These are phyloP conservation scores for Solanum chiquidenum DNA, from an alignment of 257 asterid genomes.

Conservation along the genomic window DNA sequence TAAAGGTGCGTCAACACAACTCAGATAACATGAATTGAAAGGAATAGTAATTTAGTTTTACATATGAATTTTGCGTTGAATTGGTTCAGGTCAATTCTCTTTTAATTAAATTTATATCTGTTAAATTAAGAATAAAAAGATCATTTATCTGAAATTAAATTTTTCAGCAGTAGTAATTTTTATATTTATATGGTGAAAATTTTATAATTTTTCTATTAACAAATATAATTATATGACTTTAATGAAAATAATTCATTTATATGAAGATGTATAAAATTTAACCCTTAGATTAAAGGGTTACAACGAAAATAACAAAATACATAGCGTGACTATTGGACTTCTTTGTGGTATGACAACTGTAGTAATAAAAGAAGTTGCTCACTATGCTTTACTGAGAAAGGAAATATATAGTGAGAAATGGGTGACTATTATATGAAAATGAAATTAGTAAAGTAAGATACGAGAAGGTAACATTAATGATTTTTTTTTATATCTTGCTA, in stretches of 20 bases:
- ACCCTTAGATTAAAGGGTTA: too few species aligned
- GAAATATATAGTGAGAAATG: too few species aligned
- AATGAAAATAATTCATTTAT: neutral
- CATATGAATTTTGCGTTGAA: too few species aligned
- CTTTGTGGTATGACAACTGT: too few species aligned
- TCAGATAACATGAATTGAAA: neutral
- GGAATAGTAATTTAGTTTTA: neutral
- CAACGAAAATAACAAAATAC: too few species aligned
- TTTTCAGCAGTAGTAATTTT: neutral
- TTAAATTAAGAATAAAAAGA: neutral
- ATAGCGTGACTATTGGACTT: too few species aligned
- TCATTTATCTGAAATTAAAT: neutral
- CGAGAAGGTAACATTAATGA: too few species aligned
- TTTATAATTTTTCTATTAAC: neutral
- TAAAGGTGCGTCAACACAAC: neutral
- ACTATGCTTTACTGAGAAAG: too few species aligned
- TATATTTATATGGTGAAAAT: neutral
- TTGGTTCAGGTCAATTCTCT: neutral
- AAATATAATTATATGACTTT: neutral
- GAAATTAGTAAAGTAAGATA: too few species aligned
- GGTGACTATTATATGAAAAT: too few species aligned
- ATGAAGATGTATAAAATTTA: neutral
- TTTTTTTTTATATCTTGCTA: neutral
- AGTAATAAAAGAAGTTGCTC: too few species aligned
- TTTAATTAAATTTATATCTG: neutral